Evolutionary conservation across 495 filamentous ascomycete species (phyloP), one percentile per base, ranked within the genome.

Genomic region (Corynascus novoguineensis): DNA sequence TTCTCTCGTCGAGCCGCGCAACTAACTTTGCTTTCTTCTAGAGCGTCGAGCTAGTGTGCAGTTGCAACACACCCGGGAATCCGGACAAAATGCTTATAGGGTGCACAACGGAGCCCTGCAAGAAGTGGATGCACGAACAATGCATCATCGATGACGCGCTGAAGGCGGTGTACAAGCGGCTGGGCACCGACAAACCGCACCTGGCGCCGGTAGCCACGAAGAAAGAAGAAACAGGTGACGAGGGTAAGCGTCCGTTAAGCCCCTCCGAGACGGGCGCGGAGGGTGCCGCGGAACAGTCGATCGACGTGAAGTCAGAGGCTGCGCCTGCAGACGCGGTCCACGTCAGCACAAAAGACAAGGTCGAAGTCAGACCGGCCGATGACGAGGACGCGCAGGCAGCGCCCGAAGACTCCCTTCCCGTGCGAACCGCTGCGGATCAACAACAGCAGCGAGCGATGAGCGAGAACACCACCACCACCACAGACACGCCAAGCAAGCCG

Each of bases 81-180:
- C 85, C 85, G 3, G 84, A 87, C 47, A 77, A 80, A 15, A 57
- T 74, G 10, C 69, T 87, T 48, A 71, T 84, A 32, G 76, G 78
- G 31, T 88, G 85, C 70, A 75, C 75, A 22, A 75, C 76, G 42
- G 60, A 76, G 6, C 53, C 64, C 4, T 88, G 85, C 66, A 77
- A 77, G 55, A 78, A 76, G 51, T 86, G 85, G 85, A 73, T 87
- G 22, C 85, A 88, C 53, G 76, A 79, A 27, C 70, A 81, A 24
- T 87, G 85, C 63, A 68, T 88, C 27, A 66, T 81, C 34, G 74
- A 81, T 21, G 71, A 77, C 4, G 76, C 74, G 15, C 71, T 86
- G 41, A 54, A 63, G 38, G 68, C 70, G 15, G 77, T 72, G 2
- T 81, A 71, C 59, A 61, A 73, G n/a, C 69, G 72, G 44, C 57